These are phyloP conservation scores for Pyricularia sp. DNA, from an alignment of 2,329 filamentous ascomycete species.

Conservation along the genomic window DNA sequence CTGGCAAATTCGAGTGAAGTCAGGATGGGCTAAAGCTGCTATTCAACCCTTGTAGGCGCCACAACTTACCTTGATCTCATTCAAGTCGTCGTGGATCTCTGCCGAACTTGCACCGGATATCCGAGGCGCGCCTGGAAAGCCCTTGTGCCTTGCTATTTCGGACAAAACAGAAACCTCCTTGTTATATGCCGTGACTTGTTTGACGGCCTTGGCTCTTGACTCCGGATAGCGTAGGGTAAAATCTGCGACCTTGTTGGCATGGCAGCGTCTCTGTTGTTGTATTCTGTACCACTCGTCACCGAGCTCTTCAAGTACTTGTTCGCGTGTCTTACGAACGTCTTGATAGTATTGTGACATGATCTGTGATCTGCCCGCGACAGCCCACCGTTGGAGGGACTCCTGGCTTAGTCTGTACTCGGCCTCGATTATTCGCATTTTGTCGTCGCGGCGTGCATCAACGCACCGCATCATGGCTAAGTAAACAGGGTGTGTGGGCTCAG, in stretches of 20 bases:
- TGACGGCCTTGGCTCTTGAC: slow-evolving; percentile 62
- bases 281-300: slow-evolving; percentile 89
- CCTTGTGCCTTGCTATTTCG: slow-evolving; percentile 86
- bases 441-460: slow-evolving; percentile 67
- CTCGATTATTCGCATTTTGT: slow-evolving; percentile 65
- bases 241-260: slow-evolving; percentile 66
- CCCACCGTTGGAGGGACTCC: slow-evolving; percentile 58
- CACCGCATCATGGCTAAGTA: slow-evolving; percentile 82
- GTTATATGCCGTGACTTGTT: slow-evolving; percentile 84
- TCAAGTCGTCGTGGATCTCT: slow-evolving; percentile 77
- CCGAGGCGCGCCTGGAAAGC: slow-evolving; percentile 88
- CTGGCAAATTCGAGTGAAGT: not conserved
- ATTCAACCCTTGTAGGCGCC: not conserved
- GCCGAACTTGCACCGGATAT: slow-evolving; percentile 57
- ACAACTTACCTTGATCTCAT: slow-evolving; percentile 69
- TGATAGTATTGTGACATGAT: slow-evolving; percentile 88
- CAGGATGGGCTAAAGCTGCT: not conserved
- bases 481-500: slow-evolving; percentile 70
- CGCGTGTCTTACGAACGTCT: slow-evolving; percentile 67
- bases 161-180: slow-evolving; percentile 85
- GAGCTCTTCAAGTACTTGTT: slow-evolving; percentile 64
- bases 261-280: slow-evolving; percentile 60
- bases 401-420: slow-evolving; percentile 62
- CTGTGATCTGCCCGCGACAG: slow-evolving; percentile 71
- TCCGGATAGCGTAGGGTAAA: slow-evolving; percentile 73